These are phyloP conservation scores for Chondrus crispus DNA, from an alignment of 23 red algal species.

Conservation along the genomic window DNA sequence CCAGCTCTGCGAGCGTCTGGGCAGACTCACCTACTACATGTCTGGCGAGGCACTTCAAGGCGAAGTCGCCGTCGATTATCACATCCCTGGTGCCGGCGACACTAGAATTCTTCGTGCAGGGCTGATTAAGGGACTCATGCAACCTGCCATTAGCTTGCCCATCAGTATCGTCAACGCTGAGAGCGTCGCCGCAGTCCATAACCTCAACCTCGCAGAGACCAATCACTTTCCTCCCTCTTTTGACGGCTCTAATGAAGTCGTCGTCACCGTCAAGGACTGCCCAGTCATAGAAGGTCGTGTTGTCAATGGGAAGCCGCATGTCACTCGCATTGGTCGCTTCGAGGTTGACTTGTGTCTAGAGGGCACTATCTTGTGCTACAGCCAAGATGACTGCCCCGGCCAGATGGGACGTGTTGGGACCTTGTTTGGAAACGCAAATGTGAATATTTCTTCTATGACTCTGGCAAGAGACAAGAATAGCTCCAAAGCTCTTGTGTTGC, in stretches of 20 bases:
- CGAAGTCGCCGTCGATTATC: constrained; percentile 68
- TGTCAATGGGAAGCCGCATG: constrained; percentile 66
- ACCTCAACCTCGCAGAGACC: constrained; percentile 76
- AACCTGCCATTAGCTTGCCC: constrained; percentile 52
- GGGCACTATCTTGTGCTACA: constrained; percentile 83
- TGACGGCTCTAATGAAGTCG: constrained; percentile 35
- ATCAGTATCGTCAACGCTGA: constrained; percentile 98
- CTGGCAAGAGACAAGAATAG: constrained; percentile 70
- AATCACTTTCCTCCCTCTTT: background rate
- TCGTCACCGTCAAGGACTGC: constrained; percentile 63
- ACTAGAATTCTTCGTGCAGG: constrained; percentile 87
- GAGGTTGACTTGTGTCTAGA: constrained; percentile 83
- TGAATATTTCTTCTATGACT: constrained; percentile 97
- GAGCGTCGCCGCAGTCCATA: constrained; percentile 58
- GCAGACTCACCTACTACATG: constrained; percentile 68
- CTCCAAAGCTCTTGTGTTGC: constrained; percentile 78
- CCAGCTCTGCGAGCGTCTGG: constrained; percentile 73
- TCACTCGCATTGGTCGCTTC: constrained; percentile 91
- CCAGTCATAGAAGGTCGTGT: constrained; percentile 79
- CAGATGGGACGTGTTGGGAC: constrained; percentile 88
- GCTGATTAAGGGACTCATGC: constrained; percentile 83
- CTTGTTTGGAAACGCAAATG: constrained; percentile 78
- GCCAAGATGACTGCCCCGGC: constrained; percentile 88
- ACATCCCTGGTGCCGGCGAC: constrained; percentile 61
- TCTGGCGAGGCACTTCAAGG: constrained; percentile 60